Base-by-base conservation (phyloP, 352 stramenopile species). In the Phytophthora boehmeriae region DNA sequence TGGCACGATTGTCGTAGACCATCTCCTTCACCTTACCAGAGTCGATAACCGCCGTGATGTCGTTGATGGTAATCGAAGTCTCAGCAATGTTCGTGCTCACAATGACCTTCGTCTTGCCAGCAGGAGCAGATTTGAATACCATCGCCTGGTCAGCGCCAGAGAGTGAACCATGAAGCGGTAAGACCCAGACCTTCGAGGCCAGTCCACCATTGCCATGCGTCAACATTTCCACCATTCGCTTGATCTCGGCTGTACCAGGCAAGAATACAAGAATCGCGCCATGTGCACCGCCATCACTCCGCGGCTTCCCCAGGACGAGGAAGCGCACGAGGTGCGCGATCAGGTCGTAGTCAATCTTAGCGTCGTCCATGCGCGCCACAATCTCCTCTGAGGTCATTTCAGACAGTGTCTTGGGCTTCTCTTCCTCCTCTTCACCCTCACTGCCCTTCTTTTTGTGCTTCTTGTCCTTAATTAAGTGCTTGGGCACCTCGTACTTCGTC, bases 301-400 rank as follows among this genome's bases (percentile, higher is more conserved):
- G 57, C 20, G 34, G 10, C 8, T 64, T 70, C 17, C 84, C 66
- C 9, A 72, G 46, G 38, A 71, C 63, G 55, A 98, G 86, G 52
- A 96, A 69, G 47, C 89, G 71, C 16, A 98, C 60, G 14, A 98
- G 67, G 28, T 89, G 73, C n/a, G 85, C 77, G 22, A 96, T 91
- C 17, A 98, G 65, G 43, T 98, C 89, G 69, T 98, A 98, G 71
- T 98, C 97, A 27, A 98, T 97, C 10, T 92, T 72, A 17, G 76
- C 84, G 71, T 98, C 90, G 58, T 98, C 93, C 38, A 97, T 66
- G 30, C 87, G 78, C 32, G 79, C 66, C 17, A 93, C 69, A 32
- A 91, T 70, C 54, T 90, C 72, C 10, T 73, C 53, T 0, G 76
- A 63, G 0, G 76, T 75, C 48, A 87, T 62, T 6, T 77, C 56